Conservation (phyloP, 2,329 filamentous ascomycete species). For the Trichophyton benhamiae region DNA sequence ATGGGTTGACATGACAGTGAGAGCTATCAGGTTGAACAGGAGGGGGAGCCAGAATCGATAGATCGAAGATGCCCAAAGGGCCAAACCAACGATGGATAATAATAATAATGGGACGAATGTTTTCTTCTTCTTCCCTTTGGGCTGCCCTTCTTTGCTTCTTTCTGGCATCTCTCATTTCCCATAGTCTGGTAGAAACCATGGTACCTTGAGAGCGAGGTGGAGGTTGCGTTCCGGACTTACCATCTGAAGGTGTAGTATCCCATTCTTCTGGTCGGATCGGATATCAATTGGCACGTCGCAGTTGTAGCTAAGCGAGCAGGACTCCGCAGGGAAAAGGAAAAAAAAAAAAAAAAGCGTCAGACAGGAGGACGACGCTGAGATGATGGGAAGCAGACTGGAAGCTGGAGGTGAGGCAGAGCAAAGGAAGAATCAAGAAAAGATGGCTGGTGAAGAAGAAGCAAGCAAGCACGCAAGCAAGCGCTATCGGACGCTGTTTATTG, state of each 20-base stretch:
- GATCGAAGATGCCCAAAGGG: too few relatives aligned
- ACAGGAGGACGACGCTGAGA: too few relatives aligned
- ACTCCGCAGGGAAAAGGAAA: too few relatives aligned
- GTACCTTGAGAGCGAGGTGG: not conserved
- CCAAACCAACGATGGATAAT: too few relatives aligned
- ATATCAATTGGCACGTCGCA: not conserved
- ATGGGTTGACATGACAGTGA: not conserved
- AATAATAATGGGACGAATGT: too few relatives aligned
- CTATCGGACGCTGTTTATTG: not conserved
- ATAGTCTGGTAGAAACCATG: not conserved
- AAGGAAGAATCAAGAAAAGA: not conserved
- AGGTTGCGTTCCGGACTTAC: not conserved
- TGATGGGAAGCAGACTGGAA: too few relatives aligned
- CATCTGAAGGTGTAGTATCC: constrained; percentile 3
- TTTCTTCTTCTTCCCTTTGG: too few relatives aligned
- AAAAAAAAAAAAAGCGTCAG: too few relatives aligned
- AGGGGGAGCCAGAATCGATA: not conserved
- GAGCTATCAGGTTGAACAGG: not conserved
- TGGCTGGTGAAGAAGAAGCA: not conserved
- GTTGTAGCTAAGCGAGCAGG: too few relatives aligned
- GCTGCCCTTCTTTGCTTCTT: not conserved
- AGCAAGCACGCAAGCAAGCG: not conserved
- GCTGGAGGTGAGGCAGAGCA: not conserved
- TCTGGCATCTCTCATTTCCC: not conserved
- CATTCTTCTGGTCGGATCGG: not conserved